Evolutionary conservation across 805 yeast species (phyloP).

Genomic region (Candida ipomoeae): DNA sequence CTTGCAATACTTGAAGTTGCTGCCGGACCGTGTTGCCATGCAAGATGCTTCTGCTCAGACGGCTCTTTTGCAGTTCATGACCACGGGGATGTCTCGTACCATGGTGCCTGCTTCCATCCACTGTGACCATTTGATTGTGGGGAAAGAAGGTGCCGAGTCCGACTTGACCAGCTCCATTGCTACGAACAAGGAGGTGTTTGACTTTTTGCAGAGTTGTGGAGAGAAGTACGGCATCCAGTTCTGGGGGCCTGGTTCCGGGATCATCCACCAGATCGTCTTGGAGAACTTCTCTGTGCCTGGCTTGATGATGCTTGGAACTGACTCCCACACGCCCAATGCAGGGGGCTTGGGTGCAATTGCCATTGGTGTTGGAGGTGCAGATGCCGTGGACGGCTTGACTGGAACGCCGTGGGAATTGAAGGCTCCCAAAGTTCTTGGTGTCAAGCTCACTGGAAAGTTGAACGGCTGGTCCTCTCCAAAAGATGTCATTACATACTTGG

Average conservation of each 20-base stretch:
- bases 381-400: slow-evolving; percentile 96
- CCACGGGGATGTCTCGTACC: slow-evolving; percentile 83
- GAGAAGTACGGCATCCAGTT: slow-evolving; percentile 94
- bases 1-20: slow-evolving; percentile 79
- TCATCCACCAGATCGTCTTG: slow-evolving; percentile 94
- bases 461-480: slow-evolving; percentile 96
- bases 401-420: slow-evolving; percentile 98
- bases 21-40: slow-evolving; percentile 98
- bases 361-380: slow-evolving; percentile 99
- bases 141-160: slow-evolving; percentile 83
- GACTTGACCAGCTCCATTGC: slow-evolving; percentile 80
- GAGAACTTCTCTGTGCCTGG: slow-evolving; percentile 98
- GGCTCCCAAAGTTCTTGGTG: slow-evolving; percentile 94
- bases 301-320: slow-evolving; percentile 95
- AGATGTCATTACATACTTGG: slow-evolving; percentile 89
- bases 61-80: slow-evolving; percentile 98
- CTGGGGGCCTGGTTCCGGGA: slow-evolving; percentile 99
- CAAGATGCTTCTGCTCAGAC: slow-evolving; percentile 99
- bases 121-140: slow-evolving; percentile 97
- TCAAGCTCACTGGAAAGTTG: slow-evolving; percentile 83
- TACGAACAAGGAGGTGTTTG: slow-evolving; percentile 91
- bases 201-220: slow-evolving; percentile 88
- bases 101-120: slow-evolving; percentile 95
- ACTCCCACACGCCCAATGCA: slow-evolving; percentile 98
- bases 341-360: slow-evolving; percentile 99